These are phyloP conservation scores for Trypanosoma lewisi DNA, from an alignment of 208 protist species.

Conservation along the genomic window DNA sequence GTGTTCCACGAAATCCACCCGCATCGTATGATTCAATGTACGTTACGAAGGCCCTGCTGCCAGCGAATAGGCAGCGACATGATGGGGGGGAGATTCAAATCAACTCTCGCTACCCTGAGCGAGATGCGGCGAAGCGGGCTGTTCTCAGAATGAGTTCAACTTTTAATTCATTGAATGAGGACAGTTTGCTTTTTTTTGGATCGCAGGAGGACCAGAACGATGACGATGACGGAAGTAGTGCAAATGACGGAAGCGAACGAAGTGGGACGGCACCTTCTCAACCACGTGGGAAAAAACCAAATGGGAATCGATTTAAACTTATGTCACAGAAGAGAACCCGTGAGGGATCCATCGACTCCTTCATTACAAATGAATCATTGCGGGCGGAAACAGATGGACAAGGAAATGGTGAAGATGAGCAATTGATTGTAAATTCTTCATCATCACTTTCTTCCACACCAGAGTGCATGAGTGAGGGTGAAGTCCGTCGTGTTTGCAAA, in stretches of 20 bases:
- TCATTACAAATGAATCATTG: conserved; percentile 62
- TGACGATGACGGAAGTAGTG: not conserved
- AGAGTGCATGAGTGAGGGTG: conserved; percentile 29
- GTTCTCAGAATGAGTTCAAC: conserved; percentile 39
- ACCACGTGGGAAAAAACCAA: conserved; percentile 9
- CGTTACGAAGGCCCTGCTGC: conserved; percentile 15
- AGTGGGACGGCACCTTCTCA: not conserved
- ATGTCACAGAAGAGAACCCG: conserved; percentile 19
- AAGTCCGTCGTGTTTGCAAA: conserved; percentile 29
- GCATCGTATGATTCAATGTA: conserved; percentile 27
- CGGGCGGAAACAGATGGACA: conserved; percentile 47
- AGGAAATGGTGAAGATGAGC: conserved; percentile 11
- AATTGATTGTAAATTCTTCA: conserved; percentile 22
- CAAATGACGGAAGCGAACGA: conserved; percentile 12
- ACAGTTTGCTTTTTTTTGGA: conserved; percentile 10
- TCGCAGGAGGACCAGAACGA: conserved; percentile 6
- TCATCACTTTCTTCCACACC: conserved; percentile 28
- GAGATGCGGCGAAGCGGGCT: conserved; percentile 58
- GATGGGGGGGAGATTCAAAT: conserved; percentile 29
- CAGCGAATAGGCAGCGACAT: not conserved
- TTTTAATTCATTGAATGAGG: conserved; percentile 35
- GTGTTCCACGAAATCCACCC: conserved; percentile 30
- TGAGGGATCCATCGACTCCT: conserved; percentile 47
- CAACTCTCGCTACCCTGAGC: conserved; percentile 54
- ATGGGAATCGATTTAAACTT: conserved; percentile 18